phyloP scores from a whole-genome alignment of 805 yeast species.

The Kluyveromyces wickerhamii region DNA sequence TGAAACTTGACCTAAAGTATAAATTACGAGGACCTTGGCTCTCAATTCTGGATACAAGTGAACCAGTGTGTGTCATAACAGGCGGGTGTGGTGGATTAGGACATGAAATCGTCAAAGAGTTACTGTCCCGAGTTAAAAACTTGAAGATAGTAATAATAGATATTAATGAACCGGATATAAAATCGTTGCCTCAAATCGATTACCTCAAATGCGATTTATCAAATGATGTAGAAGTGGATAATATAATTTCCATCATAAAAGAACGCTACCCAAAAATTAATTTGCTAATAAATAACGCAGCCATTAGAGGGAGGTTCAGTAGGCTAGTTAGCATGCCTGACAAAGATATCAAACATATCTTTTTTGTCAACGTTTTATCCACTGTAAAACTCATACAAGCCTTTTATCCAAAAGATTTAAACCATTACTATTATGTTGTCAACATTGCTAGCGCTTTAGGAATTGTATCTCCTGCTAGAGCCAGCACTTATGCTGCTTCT shows the following conservation, averaged over 20 bases:
- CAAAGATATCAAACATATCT: conserved; percentile 46
- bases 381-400: conserved; percentile 59
- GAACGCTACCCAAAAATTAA: conserved; percentile 39
- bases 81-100: conserved; percentile 37
- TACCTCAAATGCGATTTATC: conserved; percentile 66
- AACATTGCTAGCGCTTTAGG: conserved; percentile 78
- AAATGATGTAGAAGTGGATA: conserved; percentile 34
- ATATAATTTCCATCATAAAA: conserved; percentile 34
- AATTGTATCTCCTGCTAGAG: conserved; percentile 67
- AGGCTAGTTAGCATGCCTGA: conserved; percentile 41
- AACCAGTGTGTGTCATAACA: conserved; percentile 21
- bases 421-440: conserved; percentile 61
- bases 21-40: conserved; percentile 6
- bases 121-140: conserved; percentile 15
- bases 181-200: conserved; percentile 25
- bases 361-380: conserved; percentile 59
- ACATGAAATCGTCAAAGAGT: conserved; percentile 15
- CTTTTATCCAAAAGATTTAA: conserved; percentile 52
- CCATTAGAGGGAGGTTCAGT: conserved; percentile 48
- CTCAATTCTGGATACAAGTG: neutral
- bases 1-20: neutral
- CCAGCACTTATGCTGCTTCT: conserved; percentile 75
- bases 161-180: conserved; percentile 7
- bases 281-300: conserved; percentile 78
- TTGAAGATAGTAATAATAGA: conserved; percentile 25